Percentiles rank a stretch among this genome's conserved stretches.
Evolutionary conservation across 73 alveolate species (phyloP).

Genomic region (Tetrahymena malaccensis): DNA sequence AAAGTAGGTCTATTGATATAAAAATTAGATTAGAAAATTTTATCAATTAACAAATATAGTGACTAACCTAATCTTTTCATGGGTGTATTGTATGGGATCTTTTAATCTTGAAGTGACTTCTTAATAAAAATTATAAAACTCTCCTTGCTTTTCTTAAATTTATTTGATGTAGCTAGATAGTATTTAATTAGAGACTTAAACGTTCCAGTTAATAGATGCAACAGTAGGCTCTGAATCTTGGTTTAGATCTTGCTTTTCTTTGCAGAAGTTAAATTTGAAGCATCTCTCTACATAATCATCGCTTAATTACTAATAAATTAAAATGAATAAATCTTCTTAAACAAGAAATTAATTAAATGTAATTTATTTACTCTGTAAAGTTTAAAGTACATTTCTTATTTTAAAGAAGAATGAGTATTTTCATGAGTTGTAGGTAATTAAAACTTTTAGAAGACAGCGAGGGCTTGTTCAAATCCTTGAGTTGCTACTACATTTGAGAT

Average conservation of each 20-base stretch:
- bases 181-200: background rate
- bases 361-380: background rate
- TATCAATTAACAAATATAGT: no score
- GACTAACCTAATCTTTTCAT: background rate
- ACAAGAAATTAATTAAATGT: background rate
- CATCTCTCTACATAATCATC: constrained; percentile 8
- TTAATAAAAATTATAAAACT: background rate
- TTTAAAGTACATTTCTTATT: background rate
- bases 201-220: background rate
- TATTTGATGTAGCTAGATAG: background rate
- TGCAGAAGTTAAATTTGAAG: background rate
- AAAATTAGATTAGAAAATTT: background rate
- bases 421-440: background rate
- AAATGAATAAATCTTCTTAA: background rate
- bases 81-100: constrained; percentile 20
- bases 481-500: background rate
- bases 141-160: constrained; percentile 20
- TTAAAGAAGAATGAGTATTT: background rate
- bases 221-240: background rate
- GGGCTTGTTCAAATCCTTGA: background rate
- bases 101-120: constrained; percentile 4
- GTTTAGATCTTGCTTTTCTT: background rate
- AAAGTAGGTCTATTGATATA: background rate
- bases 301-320: background rate
- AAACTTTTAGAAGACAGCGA: background rate